Conservation (phyloP, 2,329 filamentous ascomycete species). For the Lecanicillium sp. region DNA sequence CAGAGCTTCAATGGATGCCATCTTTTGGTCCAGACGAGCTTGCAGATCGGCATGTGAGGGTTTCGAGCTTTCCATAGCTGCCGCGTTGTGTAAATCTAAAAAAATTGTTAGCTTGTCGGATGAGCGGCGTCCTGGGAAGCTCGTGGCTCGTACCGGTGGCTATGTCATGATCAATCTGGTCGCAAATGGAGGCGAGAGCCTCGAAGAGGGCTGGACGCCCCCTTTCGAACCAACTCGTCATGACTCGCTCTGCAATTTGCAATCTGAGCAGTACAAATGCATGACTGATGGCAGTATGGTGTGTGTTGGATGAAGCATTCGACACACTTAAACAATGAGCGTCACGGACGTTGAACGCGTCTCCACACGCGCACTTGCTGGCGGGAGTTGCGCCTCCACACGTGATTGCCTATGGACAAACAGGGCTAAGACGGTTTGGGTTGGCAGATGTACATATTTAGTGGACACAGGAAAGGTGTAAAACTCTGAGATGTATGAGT, state of each 20-base stretch:
- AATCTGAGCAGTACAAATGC: no score
- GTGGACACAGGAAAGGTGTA: no score
- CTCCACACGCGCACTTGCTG: constrained; percentile 1
- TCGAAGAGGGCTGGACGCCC: constrained; percentile 32
- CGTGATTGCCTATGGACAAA: not conserved
- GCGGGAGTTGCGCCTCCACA: not conserved
- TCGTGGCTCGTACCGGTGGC: constrained; percentile 22
- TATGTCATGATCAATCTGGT: constrained; percentile 30
- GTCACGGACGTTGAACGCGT: constrained; percentile 2
- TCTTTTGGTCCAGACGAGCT: constrained; percentile 1
- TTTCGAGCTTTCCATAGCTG: no score
- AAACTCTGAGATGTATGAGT: no score
- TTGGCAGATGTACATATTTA: no score
- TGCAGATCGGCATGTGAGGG: no score
- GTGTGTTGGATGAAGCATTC: not conserved
- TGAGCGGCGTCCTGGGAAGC: not conserved
- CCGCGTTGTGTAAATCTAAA: not conserved
- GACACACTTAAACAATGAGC: not conserved
- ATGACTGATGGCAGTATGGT: not conserved
- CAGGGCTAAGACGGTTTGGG: no score
- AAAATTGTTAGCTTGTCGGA: not conserved
- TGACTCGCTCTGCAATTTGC: constrained; percentile 11
- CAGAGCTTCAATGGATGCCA: constrained; percentile 24
- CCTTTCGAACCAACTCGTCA: constrained; percentile 31
- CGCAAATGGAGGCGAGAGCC: constrained; percentile 31